Percentiles rank a stretch among this genome's conserved stretches.
These are phyloP conservation scores for Thinopyrum obtusiflorum DNA, from an alignment of 202 grass and related monocot species.

Conservation along the genomic window DNA sequence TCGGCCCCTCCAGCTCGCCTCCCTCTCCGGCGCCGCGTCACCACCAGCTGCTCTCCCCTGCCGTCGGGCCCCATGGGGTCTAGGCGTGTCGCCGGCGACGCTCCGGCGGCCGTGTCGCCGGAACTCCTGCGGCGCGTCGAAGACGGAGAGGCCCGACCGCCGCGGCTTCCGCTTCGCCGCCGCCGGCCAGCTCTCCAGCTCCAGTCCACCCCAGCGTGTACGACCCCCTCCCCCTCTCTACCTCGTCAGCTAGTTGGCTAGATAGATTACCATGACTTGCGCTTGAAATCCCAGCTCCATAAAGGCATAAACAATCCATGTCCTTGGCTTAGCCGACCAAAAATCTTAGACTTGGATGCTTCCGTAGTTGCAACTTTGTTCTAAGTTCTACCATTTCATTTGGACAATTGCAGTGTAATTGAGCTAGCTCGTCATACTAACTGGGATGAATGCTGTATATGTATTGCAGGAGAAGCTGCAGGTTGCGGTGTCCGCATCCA, in stretches of 20 bases:
- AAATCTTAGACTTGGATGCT: background rate
- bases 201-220: conserved; percentile 52
- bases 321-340: background rate
- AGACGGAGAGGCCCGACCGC: conserved; percentile 46
- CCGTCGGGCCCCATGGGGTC: conserved; percentile 25
- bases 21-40: background rate
- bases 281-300: background rate
- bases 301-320: background rate
- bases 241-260: background rate
- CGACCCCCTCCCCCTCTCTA: background rate
- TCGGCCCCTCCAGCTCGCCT: background rate
- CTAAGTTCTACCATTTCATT: background rate
- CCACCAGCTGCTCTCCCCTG: background rate
- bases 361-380: background rate
- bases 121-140: conserved; percentile 33
- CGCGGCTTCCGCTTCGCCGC: conserved; percentile 41
- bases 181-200: conserved; percentile 48
- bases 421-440: background rate
- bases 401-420: background rate
- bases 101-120: conserved; percentile 43
- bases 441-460: background rate
- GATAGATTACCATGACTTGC: background rate
- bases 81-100: conserved; percentile 21
- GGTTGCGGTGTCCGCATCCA: conserved; percentile 52
- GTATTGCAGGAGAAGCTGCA: conserved; percentile 62